Percentiles rank a stretch among this genome's conserved stretches.
phyloP scores from a whole-genome alignment of 495 filamentous ascomycete species.

The Podospora anserina region DNA sequence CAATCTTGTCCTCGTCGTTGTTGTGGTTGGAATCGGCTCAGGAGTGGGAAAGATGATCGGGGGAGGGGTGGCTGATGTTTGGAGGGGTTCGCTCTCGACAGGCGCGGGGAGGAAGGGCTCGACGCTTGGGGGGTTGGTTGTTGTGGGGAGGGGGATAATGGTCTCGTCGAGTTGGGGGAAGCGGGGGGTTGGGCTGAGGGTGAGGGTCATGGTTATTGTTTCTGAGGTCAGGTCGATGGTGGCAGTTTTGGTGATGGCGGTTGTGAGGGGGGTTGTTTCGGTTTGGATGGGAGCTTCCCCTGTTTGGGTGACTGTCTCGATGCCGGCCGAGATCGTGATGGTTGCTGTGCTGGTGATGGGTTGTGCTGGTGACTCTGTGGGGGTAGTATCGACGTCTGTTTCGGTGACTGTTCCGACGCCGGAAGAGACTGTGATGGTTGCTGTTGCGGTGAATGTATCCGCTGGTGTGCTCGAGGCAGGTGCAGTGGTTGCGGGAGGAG shows the following conservation, averaged over 20 bases:
- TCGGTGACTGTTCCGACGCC: neutral
- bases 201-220: neutral
- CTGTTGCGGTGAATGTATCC: neutral
- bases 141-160: neutral
- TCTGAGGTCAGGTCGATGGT: neutral
- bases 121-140: neutral
- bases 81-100: neutral
- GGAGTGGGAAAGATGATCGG: neutral
- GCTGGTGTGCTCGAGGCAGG: neutral
- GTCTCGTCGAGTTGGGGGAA: constrained; percentile 9
- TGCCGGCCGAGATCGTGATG: constrained; percentile 12
- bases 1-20: neutral
- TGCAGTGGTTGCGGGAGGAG: neutral
- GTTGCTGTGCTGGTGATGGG: constrained; percentile 15
- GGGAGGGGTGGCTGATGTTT: neutral
- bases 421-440: neutral
- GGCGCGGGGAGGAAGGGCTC: neutral
- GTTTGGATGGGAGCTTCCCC: constrained; percentile 5
- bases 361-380: neutral
- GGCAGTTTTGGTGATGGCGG: neutral
- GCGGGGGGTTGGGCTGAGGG: constrained; percentile 1
- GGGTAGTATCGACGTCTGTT: neutral
- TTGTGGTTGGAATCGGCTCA: neutral
- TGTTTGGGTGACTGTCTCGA: constrained; percentile 19
- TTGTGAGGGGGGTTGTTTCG: neutral